Evolutionary conservation across 306 rosid genomes (phyloP).

Genomic region (Dryas octopetala): DNA sequence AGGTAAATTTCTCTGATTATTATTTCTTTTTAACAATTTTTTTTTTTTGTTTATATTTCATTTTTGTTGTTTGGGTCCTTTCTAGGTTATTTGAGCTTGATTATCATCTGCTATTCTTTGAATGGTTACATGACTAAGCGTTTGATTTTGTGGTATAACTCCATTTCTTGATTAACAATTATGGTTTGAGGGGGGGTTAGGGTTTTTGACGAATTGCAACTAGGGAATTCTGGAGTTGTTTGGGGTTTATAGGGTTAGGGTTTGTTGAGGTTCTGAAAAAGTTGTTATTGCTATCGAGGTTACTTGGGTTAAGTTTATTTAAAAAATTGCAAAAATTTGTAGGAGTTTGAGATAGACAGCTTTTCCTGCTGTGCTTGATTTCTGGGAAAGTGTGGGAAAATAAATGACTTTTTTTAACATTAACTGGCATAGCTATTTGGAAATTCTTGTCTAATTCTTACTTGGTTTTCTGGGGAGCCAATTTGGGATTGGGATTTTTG

Average conservation of each 20-base stretch:
- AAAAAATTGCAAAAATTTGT: not conserved
- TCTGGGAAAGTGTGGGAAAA: not conserved
- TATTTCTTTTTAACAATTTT: not conserved
- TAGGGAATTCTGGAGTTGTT: not conserved
- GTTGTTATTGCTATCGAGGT: not conserved
- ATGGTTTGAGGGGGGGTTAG: not conserved
- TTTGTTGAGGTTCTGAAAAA: not conserved
- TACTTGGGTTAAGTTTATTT: not conserved
- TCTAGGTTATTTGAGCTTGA: not conserved
- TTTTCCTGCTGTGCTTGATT: not conserved
- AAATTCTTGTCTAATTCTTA: no score
- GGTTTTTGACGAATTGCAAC: conserved; percentile 6
- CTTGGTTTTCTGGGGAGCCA: not conserved
- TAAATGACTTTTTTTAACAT: not conserved
- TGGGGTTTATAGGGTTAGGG: conserved; percentile 12
- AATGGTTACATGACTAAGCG: not conserved
- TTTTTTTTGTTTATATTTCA: not conserved
- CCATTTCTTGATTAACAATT: not conserved
- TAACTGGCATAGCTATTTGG: not conserved
- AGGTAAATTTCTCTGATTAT: conserved; percentile 36
- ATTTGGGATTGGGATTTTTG: conserved; percentile 12
- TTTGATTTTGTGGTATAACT: not conserved
- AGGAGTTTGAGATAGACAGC: not conserved
- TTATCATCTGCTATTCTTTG: not conserved
- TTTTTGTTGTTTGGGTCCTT: not conserved